Evolutionary conservation across 306 rosid genomes (phyloP).

Genomic region (Quercus dentata): DNA sequence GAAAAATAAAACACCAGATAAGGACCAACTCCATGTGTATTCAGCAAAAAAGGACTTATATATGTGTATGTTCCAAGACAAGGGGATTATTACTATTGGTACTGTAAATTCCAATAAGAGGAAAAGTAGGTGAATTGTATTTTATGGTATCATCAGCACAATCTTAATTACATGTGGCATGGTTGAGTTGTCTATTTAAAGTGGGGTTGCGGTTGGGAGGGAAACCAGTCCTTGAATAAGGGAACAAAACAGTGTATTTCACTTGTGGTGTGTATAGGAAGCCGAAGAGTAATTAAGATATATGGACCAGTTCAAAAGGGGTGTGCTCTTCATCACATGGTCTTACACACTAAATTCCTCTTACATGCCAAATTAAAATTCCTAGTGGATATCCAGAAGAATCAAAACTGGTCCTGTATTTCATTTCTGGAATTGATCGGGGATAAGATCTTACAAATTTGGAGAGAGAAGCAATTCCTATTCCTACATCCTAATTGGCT

Average conservation of each 20-base stretch:
- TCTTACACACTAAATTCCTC: slow-evolving; percentile 8
- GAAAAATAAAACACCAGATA: no score
- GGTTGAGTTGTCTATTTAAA: slow-evolving; percentile 31
- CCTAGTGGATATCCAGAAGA: slow-evolving; percentile 14
- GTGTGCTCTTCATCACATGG: slow-evolving; percentile 14
- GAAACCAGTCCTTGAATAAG: slow-evolving; percentile 23
- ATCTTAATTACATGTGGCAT: not conserved
- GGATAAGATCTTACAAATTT: slow-evolving; percentile 18
- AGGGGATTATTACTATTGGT: no score
- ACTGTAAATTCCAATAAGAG: no score
- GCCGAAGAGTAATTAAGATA: not conserved
- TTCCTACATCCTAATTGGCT: not conserved
- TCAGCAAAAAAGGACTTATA: no score
- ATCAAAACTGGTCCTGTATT: slow-evolving; percentile 24
- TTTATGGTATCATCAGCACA: not conserved
- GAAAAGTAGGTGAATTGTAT: no score
- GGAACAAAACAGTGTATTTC: slow-evolving; percentile 25
- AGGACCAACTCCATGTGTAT: no score
- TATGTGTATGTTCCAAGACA: no score
- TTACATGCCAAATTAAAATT: slow-evolving; percentile 9
- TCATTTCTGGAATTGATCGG: not conserved
- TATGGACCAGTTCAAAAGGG: slow-evolving; percentile 12
- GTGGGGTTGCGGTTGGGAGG: slow-evolving; percentile 30
- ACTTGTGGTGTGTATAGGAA: slow-evolving; percentile 22
- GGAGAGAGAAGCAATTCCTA: not conserved